Percentiles rank a stretch among this genome's conserved stretches.
Conservation (phyloP, 352 stramenopile species). For the Albugo candida region DNA sequence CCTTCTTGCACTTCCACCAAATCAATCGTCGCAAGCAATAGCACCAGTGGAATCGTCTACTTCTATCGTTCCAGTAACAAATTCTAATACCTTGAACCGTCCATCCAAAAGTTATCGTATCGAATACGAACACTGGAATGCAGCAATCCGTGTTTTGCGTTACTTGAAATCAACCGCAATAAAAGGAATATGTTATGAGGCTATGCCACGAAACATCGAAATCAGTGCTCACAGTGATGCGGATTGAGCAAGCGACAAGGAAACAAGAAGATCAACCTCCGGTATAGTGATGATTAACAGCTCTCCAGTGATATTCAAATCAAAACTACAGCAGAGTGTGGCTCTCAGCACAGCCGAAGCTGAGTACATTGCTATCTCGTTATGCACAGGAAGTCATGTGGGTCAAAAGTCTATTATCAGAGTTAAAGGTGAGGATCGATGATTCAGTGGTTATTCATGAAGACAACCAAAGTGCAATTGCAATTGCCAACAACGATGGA, state of each 20-base stretch:
- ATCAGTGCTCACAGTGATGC: slow-evolving; percentile 5
- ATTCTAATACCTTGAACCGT: no score
- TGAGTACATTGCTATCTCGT: slow-evolving; percentile 11
- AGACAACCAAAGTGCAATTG: slow-evolving; percentile 1
- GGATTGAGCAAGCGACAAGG: slow-evolving; percentile 7
- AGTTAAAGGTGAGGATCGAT: slow-evolving; percentile 1
- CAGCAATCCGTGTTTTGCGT: not conserved
- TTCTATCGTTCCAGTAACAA: no score
- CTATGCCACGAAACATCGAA: not conserved
- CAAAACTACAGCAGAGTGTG: slow-evolving; percentile 10
- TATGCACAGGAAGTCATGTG: slow-evolving; percentile 10
- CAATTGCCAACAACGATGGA: not conserved
- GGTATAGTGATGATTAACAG: slow-evolving; percentile 8
- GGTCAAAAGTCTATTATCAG: slow-evolving; percentile 2
- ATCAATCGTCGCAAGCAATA: no score
- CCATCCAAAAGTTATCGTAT: no score
- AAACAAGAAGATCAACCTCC: slow-evolving; percentile 6
- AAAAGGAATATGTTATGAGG: slow-evolving; percentile 4
- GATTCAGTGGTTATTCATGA: slow-evolving; percentile 2
- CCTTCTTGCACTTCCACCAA: no score
- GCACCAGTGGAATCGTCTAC: no score
- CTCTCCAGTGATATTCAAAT: slow-evolving; percentile 6
- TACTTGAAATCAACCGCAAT: not conserved
- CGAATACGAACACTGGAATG: no score
- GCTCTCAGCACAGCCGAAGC: slow-evolving; percentile 8